A percentile compares a stretch with the other conserved stretches of the same genome.
These are phyloP conservation scores for Tylopilus rubrobrunneus DNA, from an alignment of 768 basidiomycete genomes.

Conservation along the genomic window DNA sequence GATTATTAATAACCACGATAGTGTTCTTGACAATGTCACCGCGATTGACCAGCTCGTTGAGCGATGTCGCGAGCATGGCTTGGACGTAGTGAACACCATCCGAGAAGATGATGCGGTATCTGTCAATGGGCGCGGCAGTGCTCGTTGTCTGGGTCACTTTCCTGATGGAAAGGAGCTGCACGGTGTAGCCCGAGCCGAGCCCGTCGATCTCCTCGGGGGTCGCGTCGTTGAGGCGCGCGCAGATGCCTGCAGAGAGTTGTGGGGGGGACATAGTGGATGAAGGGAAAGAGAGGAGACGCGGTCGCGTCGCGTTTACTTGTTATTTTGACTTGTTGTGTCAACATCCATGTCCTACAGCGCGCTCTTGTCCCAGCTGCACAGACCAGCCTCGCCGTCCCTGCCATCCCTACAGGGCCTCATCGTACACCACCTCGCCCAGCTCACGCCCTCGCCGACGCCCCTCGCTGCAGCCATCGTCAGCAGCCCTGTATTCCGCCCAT, in stretches of 20 bases:
- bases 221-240: constrained; percentile 44
- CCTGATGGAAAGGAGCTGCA: constrained; percentile 85
- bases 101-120: constrained; percentile 81
- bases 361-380: constrained; percentile 26
- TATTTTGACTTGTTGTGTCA: constrained; percentile 7
- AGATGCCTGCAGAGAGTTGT: constrained; percentile 52
- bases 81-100: constrained; percentile 87
- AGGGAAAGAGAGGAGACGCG: background rate
- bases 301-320: constrained; percentile 15
- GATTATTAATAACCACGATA: constrained; percentile 65
- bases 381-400: constrained; percentile 18
- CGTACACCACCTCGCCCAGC: constrained; percentile 26
- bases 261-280: constrained; percentile 37
- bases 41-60: constrained; percentile 70
- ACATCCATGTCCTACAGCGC: constrained; percentile 20
- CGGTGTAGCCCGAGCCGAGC: constrained; percentile 39
- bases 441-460: constrained; percentile 29
- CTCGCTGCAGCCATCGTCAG: constrained; percentile 31
- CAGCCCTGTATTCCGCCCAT: constrained; percentile 29
- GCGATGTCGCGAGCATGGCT: constrained; percentile 91
- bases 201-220: constrained; percentile 26
- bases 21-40: constrained; percentile 61
- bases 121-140: constrained; percentile 40
- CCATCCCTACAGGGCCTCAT: constrained; percentile 26
- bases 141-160: constrained; percentile 47